phyloP scores from a whole-genome alignment of 2,329 filamentous ascomycete genomes.

The Mycocentrospora acerina region DNA sequence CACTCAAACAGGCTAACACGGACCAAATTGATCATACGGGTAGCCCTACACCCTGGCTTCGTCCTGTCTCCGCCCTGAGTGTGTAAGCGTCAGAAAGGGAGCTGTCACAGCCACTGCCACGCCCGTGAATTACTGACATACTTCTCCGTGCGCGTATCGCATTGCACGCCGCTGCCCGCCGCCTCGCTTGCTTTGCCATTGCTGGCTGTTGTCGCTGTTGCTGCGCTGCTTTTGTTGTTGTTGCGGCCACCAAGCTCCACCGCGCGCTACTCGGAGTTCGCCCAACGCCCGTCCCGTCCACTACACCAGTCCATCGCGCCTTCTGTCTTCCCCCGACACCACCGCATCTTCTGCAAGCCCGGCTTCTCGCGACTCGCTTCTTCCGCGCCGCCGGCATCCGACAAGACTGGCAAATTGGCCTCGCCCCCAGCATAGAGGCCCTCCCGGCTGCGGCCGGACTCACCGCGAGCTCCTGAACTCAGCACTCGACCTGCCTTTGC shows the following conservation, averaged over 20 bases:
- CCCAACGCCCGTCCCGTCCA: conserved; percentile 18
- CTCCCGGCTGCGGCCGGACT: conserved; percentile 42
- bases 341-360: conserved; percentile 13
- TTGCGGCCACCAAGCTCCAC: conserved; percentile 2
- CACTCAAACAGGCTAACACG: not conserved
- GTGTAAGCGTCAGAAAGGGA: no score
- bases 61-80: no score
- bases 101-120: no score
- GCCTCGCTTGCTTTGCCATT: no score
- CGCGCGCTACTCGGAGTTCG: conserved; percentile 9
- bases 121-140: no score
- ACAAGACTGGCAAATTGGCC: conserved; percentile 32
- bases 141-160: no score
- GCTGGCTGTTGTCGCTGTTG: not conserved
- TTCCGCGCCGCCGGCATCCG: conserved; percentile 5
- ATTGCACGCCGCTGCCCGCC: no score
- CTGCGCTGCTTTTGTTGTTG: conserved; percentile 3
- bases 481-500: conserved; percentile 7
- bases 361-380: conserved; percentile 19
- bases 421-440: conserved; percentile 31
- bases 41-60: no score
- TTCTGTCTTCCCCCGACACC: conserved; percentile 9
- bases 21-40: not conserved
- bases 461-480: conserved; percentile 15
- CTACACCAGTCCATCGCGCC: conserved; percentile 5